A percentile compares a stretch with the other conserved stretches of the same genome.
phyloP scores from a whole-genome alignment of 225 moss, liverwort and hornwort species.

The Climacium dendroides region DNA sequence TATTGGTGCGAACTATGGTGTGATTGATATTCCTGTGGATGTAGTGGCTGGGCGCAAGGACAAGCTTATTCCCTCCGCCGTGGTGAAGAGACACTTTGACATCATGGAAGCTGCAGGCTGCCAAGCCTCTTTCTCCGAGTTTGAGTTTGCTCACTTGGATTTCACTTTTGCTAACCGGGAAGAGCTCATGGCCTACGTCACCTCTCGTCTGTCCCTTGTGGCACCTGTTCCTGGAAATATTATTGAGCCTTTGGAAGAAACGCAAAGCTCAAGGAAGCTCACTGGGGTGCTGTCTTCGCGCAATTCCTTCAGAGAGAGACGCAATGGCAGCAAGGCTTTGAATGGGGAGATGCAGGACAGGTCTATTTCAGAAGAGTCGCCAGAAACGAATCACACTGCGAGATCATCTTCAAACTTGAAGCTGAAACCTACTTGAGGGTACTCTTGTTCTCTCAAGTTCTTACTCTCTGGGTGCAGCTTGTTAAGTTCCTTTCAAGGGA shows the following conservation, averaged over 20 bases:
- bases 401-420: neutral
- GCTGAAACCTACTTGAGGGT: neutral
- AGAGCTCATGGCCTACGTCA: slow-evolving; percentile 83
- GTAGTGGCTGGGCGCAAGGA: slow-evolving; percentile 76
- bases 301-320: neutral
- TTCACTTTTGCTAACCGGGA: slow-evolving; percentile 79
- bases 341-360: neutral
- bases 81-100: slow-evolving; percentile 58
- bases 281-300: slow-evolving; percentile 5
- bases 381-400: neutral
- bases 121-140: slow-evolving; percentile 64
- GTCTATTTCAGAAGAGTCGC: neutral
- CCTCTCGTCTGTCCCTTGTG: slow-evolving; percentile 61
- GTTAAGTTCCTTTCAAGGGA: neutral
- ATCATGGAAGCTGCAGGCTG: slow-evolving; percentile 45
- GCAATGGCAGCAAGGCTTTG: neutral
- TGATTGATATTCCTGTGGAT: slow-evolving; percentile 72
- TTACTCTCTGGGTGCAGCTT: neutral
- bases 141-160: slow-evolving; percentile 88
- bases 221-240: slow-evolving; percentile 5
- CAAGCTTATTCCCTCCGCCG: slow-evolving; percentile 61
- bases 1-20: slow-evolving; percentile 63
- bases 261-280: slow-evolving; percentile 12
- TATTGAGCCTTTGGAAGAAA: slow-evolving; percentile 24
- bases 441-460: neutral